Evolutionary conservation across 148 eudicot species (phyloP).

Genomic region (Nyssa sinensis): DNA sequence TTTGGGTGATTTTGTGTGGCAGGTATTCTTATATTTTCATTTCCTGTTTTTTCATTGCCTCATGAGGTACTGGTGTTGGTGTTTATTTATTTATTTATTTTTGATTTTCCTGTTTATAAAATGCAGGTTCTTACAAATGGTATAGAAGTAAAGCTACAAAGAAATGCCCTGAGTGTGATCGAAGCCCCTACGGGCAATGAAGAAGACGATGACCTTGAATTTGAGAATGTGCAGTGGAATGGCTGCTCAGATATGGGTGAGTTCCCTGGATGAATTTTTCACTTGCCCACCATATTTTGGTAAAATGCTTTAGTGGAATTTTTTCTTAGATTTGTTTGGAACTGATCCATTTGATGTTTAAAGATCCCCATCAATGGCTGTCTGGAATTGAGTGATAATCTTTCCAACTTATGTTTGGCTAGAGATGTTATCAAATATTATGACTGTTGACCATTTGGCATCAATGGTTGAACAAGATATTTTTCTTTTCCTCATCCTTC

Average conservation of each 20-base stretch:
- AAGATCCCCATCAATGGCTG: not conserved
- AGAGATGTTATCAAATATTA: too few species aligned
- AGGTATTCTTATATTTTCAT: not conserved
- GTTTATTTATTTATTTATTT: too few species aligned
- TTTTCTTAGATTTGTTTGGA: not conserved
- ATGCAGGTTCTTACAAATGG: conserved; percentile 69
- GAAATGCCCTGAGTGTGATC: conserved; percentile 67
- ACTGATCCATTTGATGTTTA: too few species aligned
- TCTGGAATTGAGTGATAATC: too few species aligned
- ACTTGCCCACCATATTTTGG: not conserved
- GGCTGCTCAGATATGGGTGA: conserved; percentile 45
- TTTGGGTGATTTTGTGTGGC: too few species aligned
- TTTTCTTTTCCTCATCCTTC: not conserved
- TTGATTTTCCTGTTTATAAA: not conserved
- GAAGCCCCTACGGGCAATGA: conserved; percentile 77
- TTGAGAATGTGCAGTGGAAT: conserved; percentile 54
- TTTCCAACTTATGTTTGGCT: too few species aligned
- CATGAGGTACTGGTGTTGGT: too few species aligned
- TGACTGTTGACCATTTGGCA: not conserved
- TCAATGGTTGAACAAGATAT: not conserved
- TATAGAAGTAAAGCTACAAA: conserved; percentile 67
- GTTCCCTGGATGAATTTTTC: conserved; percentile 14
- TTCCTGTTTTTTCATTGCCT: not conserved
- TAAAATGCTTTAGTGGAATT: not conserved
- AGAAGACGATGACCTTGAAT: conserved; percentile 61